These are phyloP conservation scores for Dactylella cylindrospora DNA, from an alignment of 2,329 filamentous ascomycete genomes.

Conservation along the genomic window DNA sequence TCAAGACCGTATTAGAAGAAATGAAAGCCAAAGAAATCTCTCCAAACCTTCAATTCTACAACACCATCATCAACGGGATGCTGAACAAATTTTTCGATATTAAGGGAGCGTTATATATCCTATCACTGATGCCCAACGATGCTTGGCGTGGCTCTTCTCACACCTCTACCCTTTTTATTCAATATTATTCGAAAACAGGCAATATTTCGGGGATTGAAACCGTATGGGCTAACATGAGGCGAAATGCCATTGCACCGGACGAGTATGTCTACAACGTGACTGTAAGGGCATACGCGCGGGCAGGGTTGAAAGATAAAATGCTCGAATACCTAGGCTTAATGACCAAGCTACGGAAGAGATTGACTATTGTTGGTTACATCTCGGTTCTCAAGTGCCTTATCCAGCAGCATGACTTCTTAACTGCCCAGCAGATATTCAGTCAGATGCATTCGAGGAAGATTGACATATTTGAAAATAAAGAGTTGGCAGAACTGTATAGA, in stretches of 20 bases:
- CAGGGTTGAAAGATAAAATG: slow-evolving; percentile 16
- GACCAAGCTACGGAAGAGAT: slow-evolving; percentile 10
- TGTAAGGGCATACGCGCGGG: slow-evolving; percentile 17
- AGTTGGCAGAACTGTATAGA: neutral
- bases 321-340: slow-evolving; percentile 20
- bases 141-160: slow-evolving; percentile 25
- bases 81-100: slow-evolving; percentile 21
- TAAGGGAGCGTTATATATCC: slow-evolving; percentile 22
- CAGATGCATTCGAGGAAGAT: slow-evolving; percentile 6
- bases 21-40: slow-evolving; percentile 15
- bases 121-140: slow-evolving; percentile 37
- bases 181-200: slow-evolving; percentile 9
- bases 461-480: slow-evolving; percentile 10
- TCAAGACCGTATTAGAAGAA: slow-evolving; percentile 12
- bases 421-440: slow-evolving; percentile 4
- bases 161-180: slow-evolving; percentile 30
- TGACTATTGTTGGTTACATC: slow-evolving; percentile 8
- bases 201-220: slow-evolving; percentile 19
- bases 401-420: slow-evolving; percentile 6
- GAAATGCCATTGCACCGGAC: slow-evolving; percentile 27
- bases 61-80: slow-evolving; percentile 31
- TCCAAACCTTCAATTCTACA: slow-evolving; percentile 37
- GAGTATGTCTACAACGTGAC: slow-evolving; percentile 31
- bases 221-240: slow-evolving; percentile 33
- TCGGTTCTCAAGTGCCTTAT: slow-evolving; percentile 13